Conservation (phyloP, 2,329 filamentous ascomycete species). For the Raffaelea arxii region DNA sequence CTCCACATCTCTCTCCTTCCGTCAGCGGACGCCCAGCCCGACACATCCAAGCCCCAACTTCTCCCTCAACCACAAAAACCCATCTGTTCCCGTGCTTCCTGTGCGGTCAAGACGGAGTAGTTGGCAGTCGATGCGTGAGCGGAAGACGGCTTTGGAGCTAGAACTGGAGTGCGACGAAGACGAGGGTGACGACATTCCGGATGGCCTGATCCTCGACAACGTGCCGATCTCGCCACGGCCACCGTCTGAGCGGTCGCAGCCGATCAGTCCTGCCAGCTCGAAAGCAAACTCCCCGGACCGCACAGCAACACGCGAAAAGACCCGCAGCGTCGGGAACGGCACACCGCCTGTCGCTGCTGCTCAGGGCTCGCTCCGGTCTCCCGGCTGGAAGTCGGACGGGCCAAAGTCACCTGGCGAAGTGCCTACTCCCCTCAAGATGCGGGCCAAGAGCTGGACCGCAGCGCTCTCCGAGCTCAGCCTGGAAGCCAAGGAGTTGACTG, state of each 20-base stretch:
- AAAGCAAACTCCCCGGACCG: constrained; percentile 44
- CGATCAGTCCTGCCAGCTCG: constrained; percentile 39
- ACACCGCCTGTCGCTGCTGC: constrained; percentile 50
- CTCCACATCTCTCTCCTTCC: constrained; percentile 28
- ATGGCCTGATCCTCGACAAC: constrained; percentile 71
- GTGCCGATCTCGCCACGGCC: constrained; percentile 71
- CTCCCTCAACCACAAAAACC: constrained; percentile 34
- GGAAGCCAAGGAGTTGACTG: constrained; percentile 66
- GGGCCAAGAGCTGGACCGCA: constrained; percentile 66
- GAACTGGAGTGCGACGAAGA: constrained; percentile 71
- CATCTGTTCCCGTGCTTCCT: constrained; percentile 23
- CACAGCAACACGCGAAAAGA: constrained; percentile 36
- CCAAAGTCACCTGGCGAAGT: constrained; percentile 23
- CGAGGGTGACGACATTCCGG: constrained; percentile 68
- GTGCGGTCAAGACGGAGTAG: constrained; percentile 47
- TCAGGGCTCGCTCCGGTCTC: constrained; percentile 50
- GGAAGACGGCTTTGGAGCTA: constrained; percentile 60
- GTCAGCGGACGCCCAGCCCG: constrained; percentile 43
- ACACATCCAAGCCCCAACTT: constrained; percentile 20
- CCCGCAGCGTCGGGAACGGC: constrained; percentile 52
- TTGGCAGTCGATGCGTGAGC: constrained; percentile 58
- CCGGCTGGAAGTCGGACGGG: constrained; percentile 40
- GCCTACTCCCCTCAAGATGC: constrained; percentile 36
- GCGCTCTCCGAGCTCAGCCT: constrained; percentile 58
- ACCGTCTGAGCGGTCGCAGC: constrained; percentile 39